A percentile compares a stretch with the other conserved stretches of the same genome.
Evolutionary conservation across 805 yeast genomes (phyloP).

Genomic region (Pichia thaimueangensis): DNA sequence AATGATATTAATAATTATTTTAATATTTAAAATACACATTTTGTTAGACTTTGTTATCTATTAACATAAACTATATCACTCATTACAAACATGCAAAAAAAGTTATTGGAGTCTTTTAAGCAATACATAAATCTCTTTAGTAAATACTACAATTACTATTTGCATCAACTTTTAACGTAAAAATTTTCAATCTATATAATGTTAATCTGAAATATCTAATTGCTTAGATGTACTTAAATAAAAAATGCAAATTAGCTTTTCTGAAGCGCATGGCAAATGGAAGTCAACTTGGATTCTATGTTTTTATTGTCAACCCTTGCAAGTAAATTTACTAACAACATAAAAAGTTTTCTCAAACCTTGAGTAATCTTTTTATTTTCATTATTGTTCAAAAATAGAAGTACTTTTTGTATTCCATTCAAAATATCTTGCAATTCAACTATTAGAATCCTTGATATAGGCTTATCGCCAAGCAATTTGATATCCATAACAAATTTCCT

Average conservation of each 20-base stretch:
- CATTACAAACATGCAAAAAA: no score
- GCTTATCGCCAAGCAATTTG: constrained; percentile 51
- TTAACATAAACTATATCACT: no score
- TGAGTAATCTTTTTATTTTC: neutral
- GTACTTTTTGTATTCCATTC: constrained; percentile 32
- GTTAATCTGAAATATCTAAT: no score
- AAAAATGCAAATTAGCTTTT: neutral
- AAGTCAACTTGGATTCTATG: neutral
- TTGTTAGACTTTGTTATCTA: no score
- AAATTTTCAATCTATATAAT: no score
- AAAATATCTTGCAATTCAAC: constrained; percentile 49
- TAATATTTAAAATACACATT: no score
- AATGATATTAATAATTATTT: no score
- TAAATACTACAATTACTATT: no score
- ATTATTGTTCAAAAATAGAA: neutral
- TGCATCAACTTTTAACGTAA: no score
- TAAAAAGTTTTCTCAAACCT: neutral
- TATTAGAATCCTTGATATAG: constrained; percentile 60
- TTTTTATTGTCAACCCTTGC: neutral
- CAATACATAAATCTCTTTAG: no score
- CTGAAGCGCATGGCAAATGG: constrained; percentile 1
- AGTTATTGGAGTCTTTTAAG: no score
- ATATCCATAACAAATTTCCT: constrained; percentile 60
- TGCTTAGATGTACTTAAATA: no score
- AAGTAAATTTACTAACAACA: neutral